Evolutionary conservation across 352 stramenopile species (phyloP).

Genomic region (Pythium guiyangense): DNA sequence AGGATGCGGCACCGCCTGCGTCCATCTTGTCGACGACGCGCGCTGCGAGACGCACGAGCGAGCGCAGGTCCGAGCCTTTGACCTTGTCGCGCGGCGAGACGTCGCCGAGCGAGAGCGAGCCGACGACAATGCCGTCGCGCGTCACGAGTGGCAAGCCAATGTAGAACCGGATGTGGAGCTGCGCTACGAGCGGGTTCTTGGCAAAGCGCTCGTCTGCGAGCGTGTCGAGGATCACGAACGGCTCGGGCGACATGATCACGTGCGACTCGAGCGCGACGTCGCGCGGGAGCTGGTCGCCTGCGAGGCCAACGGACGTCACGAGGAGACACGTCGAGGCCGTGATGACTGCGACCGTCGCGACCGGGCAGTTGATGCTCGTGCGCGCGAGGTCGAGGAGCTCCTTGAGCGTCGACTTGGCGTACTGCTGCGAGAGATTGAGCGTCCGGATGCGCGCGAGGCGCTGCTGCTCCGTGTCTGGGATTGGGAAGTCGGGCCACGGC

Average conservation of each 20-base stretch:
- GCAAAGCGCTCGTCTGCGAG: conserved; percentile 72
- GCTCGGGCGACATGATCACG: conserved; percentile 69
- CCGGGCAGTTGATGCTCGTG: conserved; percentile 62
- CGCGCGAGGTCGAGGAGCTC: conserved; percentile 70
- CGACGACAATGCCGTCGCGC: conserved; percentile 68
- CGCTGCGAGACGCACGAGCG: conserved; percentile 61
- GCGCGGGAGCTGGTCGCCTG: conserved; percentile 71
- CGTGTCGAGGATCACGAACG: conserved; percentile 69
- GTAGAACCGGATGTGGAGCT: conserved; percentile 77
- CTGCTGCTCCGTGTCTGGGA: conserved; percentile 44
- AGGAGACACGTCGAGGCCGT: conserved; percentile 70
- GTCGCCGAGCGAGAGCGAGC: conserved; percentile 67
- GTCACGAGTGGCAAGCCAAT: conserved; percentile 64
- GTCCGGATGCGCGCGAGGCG: conserved; percentile 54
- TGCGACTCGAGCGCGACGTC: conserved; percentile 73
- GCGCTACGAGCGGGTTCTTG: conserved; percentile 69
- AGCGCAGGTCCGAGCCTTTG: conserved; percentile 56
- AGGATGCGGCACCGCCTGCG: conserved; percentile 16
- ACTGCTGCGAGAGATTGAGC: conserved; percentile 75
- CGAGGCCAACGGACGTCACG: conserved; percentile 68
- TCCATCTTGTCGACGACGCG: conserved; percentile 78
- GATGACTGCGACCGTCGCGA: conserved; percentile 67
- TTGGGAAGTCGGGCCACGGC: conserved; percentile 67
- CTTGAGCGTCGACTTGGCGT: conserved; percentile 65
- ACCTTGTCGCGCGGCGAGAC: conserved; percentile 56